Conservation (phyloP, 805 yeast species). For the Wickerhamomyces strasburgensis region DNA sequence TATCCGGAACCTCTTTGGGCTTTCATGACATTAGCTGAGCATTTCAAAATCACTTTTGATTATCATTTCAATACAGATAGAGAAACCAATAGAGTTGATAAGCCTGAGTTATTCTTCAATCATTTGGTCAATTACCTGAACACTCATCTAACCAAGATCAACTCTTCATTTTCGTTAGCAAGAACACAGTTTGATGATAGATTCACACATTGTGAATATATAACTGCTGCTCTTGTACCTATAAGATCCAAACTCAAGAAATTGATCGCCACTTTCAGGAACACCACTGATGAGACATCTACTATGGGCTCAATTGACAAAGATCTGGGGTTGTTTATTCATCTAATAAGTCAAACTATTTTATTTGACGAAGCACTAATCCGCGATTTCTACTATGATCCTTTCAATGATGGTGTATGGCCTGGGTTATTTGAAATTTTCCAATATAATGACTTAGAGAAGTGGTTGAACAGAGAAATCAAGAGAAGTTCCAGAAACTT, state of each 20-base stretch:
- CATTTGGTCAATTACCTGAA: conserved; percentile 44
- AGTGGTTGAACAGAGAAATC: conserved; percentile 46
- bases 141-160: conserved; percentile 35
- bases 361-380: conserved; percentile 33
- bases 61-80: conserved; percentile 46
- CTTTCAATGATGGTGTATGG: conserved; percentile 27
- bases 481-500: conserved; percentile 41
- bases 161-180: conserved; percentile 34
- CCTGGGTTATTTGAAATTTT: conserved; percentile 24
- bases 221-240: conserved; percentile 35
- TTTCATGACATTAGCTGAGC: conserved; percentile 38
- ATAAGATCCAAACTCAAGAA: conserved; percentile 37
- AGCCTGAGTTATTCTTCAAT: conserved; percentile 49
- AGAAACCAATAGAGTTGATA: conserved; percentile 41
- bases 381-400: conserved; percentile 38
- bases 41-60: conserved; percentile 43
- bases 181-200: conserved; percentile 22
- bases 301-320: conserved; percentile 1
- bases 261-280: conserved; percentile 20
- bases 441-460: conserved; percentile 28
- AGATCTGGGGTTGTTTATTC: conserved; percentile 24
- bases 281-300: conserved; percentile 22
- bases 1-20: conserved; percentile 49
- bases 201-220: conserved; percentile 35
- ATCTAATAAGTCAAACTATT: conserved; percentile 36